Evolutionary conservation across 2,329 filamentous ascomycete genomes (phyloP), one percentile per base, ranked within the genome.

Genomic region (Beauveria brongniartii): DNA sequence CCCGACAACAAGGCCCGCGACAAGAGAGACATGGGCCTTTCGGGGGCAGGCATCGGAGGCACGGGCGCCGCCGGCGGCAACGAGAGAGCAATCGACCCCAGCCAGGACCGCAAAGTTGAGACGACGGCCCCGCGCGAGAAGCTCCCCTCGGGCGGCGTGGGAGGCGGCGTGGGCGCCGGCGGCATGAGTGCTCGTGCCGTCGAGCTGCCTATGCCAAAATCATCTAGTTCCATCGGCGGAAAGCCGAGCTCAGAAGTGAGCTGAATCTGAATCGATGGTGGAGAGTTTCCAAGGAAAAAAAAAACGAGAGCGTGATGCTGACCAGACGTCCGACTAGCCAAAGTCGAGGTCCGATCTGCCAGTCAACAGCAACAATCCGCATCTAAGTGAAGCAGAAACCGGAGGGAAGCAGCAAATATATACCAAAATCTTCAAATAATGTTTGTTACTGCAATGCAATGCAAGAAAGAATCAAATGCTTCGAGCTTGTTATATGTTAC

Each of bases 81-180:
- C 37, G 56, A 59, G 56, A n/a, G 56, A 5, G 24, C 47, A 1
- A 37, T 59, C 40, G 57, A 59, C n/a, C 57, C 57, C 10, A 59
- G 57, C 48, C 16, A 53, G 10, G 48, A 66, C 5, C 64, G 64
- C 34, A 66, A 59, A 6, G 63, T 66, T 6, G 28, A 64, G n/a
- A 69, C 67, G 2, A 67, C 66, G 2, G 67, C 71, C 5, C 65
- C 62, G n/a, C 24, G 54, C 26, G 71, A 73, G n/a, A 66, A 72
- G 62, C 67, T 74, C 0, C 72, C 72, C 5, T 67, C 69, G 1
- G 72, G 72, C 1, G 69, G 70, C 6, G 67, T 72, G 1, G 72
- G 72, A 0, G 72, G 72, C 1, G 72, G 72, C 3, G 59, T 63
- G 5, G 72, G 72, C 1, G 68, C 47, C 1, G 73, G 70, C 5